Percentiles rank a stretch among this genome's conserved stretches.
Evolutionary conservation across 192 early-diverging fungal species (phyloP).

Genomic region (Polychytrium aggregatum): DNA sequence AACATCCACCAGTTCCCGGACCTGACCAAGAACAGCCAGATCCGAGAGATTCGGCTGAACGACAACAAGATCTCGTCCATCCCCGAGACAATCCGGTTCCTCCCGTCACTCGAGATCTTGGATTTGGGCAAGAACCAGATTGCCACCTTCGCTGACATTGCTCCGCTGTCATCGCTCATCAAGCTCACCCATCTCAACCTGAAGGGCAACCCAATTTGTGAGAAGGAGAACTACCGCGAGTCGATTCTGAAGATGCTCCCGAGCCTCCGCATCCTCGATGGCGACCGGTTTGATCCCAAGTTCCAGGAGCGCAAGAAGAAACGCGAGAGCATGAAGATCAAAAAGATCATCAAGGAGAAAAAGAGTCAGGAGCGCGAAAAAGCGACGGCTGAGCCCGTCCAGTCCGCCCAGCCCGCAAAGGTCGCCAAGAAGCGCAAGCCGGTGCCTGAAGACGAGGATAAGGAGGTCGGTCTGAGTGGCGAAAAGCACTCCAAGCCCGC

Average conservation of each 20-base stretch:
- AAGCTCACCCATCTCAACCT: constrained; percentile 56
- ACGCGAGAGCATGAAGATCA: constrained; percentile 34
- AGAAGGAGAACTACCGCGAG: constrained; percentile 12
- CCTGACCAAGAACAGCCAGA: constrained; percentile 26
- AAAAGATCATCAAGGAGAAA: constrained; percentile 11
- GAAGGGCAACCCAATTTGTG: constrained; percentile 52
- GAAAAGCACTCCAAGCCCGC: no score
- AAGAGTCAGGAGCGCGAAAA: no score
- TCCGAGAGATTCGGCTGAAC: constrained; percentile 65
- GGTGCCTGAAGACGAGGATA: no score
- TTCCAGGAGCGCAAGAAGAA: constrained; percentile 60
- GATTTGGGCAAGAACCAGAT: constrained; percentile 66
- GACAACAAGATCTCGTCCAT: constrained; percentile 60
- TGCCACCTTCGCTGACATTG: constrained; percentile 31
- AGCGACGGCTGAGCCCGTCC: no score
- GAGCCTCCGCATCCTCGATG: constrained; percentile 59
- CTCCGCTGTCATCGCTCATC: constrained; percentile 33
- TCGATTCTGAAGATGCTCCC: constrained; percentile 46
- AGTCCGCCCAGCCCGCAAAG: no score
- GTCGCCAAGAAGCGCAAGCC: no score
- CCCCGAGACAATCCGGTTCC: constrained; percentile 36
- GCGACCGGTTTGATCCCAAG: constrained; percentile 59
- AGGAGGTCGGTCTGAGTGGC: no score
- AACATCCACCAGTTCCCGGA: constrained; percentile 54
- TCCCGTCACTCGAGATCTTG: constrained; percentile 47